These are phyloP conservation scores for Gossypium thurberi DNA, from an alignment of 345 rosid genomes.

Conservation along the genomic window DNA sequence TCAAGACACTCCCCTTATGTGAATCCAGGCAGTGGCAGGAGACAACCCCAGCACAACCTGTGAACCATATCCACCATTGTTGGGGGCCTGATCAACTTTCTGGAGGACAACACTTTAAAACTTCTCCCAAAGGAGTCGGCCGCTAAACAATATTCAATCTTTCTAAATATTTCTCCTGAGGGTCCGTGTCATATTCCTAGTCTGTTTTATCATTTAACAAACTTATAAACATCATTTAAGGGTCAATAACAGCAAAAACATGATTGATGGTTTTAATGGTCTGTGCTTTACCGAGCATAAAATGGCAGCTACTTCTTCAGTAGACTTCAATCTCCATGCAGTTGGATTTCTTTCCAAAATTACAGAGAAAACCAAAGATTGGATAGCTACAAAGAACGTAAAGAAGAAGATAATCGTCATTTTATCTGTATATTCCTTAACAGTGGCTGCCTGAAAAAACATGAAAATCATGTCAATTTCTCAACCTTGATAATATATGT, in stretches of 20 bases:
- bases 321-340: slow-evolving; percentile 30
- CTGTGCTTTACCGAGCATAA: slow-evolving; percentile 24
- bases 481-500: neutral
- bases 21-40: too few relatives aligned
- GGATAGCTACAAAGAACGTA: slow-evolving; percentile 18
- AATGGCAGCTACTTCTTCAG: slow-evolving; percentile 27
- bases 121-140: too few relatives aligned
- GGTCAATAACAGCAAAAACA: neutral
- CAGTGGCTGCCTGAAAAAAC: slow-evolving; percentile 10
- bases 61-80: too few relatives aligned
- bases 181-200: too few relatives aligned
- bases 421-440: slow-evolving; percentile 11
- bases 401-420: slow-evolving; percentile 16
- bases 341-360: slow-evolving; percentile 20
- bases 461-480: slow-evolving; percentile 5
- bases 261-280: neutral
- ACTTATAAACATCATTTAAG: too few relatives aligned
- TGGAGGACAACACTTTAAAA: too few relatives aligned
- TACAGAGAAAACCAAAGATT: slow-evolving; percentile 19
- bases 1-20: too few relatives aligned
- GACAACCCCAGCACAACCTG: too few relatives aligned
- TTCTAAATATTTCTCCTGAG: too few relatives aligned
- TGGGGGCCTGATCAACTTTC: too few relatives aligned
- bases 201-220: too few relatives aligned
- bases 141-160: too few relatives aligned